Conservation (phyloP, 768 basidiomycete species). For the Pulveroboletus sp. region DNA sequence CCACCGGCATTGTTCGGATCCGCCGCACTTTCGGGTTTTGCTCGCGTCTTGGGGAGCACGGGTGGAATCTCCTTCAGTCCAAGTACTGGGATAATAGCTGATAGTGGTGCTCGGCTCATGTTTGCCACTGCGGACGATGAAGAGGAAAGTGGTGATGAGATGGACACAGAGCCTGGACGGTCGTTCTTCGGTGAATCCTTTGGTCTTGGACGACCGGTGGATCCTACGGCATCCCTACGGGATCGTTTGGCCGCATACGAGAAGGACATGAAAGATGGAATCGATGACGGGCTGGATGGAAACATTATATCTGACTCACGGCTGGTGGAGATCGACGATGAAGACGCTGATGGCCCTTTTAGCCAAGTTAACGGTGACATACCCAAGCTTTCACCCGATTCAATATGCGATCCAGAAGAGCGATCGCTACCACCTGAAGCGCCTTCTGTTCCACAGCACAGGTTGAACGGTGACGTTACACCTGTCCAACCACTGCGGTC, state of each 20-base stretch:
- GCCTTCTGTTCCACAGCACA: slow-evolving; percentile 42
- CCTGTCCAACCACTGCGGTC: slow-evolving; percentile 48
- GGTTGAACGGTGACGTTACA: slow-evolving; percentile 43
- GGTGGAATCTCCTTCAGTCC: slow-evolving; percentile 67
- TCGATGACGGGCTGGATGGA: slow-evolving; percentile 25
- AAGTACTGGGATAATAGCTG: slow-evolving; percentile 46
- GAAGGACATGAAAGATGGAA: slow-evolving; percentile 38
- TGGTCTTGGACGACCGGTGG: slow-evolving; percentile 41
- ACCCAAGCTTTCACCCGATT: slow-evolving; percentile 24
- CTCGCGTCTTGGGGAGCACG: slow-evolving; percentile 50
- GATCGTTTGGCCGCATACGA: slow-evolving; percentile 63
- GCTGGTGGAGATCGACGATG: slow-evolving; percentile 33
- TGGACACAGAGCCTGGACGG: slow-evolving; percentile 28
- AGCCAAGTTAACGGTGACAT: slow-evolving; percentile 31
- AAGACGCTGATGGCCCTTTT: slow-evolving; percentile 29
- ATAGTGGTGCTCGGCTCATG: slow-evolving; percentile 47
- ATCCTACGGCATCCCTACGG: slow-evolving; percentile 54
- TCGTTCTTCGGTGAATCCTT: slow-evolving; percentile 50
- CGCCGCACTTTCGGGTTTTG: slow-evolving; percentile 42
- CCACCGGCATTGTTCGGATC: slow-evolving; percentile 31
- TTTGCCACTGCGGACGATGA: slow-evolving; percentile 58
- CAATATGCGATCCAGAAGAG: slow-evolving; percentile 19
- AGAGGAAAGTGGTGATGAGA: slow-evolving; percentile 53
- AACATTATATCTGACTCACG: slow-evolving; percentile 16
- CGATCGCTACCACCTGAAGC: slow-evolving; percentile 36